Evolutionary conservation across 2,329 filamentous ascomycete species (phyloP).

Genomic region (Fusarium sp.): DNA sequence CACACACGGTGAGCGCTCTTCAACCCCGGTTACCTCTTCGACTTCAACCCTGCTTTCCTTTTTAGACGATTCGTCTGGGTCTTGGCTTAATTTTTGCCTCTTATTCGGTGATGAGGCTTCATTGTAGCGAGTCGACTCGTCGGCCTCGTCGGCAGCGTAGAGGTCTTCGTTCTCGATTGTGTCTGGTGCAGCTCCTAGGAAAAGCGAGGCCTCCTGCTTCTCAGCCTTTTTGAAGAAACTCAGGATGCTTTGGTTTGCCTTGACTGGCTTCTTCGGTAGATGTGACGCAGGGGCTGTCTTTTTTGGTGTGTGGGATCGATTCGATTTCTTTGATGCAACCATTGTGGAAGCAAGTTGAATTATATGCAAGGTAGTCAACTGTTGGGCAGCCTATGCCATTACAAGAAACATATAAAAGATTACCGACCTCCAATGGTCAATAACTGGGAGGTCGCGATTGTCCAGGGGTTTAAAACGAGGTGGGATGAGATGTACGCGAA

Average conservation of each 20-base stretch:
- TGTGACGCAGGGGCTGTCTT: constrained; percentile 42
- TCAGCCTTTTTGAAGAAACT: constrained; percentile 79
- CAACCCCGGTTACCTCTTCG: constrained; percentile 35
- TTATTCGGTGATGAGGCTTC: constrained; percentile 49
- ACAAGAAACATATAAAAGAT: background rate
- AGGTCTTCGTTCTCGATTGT: constrained; percentile 40
- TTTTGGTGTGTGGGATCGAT: constrained; percentile 46
- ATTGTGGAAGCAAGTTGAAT: constrained; percentile 37
- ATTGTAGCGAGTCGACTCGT: constrained; percentile 45
- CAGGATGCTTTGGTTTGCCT: constrained; percentile 72
- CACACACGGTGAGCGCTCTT: constrained; percentile 43
- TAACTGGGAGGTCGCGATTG: background rate
- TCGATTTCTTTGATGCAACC: constrained; percentile 49
- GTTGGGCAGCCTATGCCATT: background rate
- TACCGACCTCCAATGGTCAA: background rate
- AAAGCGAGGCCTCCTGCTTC: constrained; percentile 66
- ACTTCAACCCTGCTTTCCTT: constrained; percentile 7
- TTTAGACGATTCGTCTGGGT: constrained; percentile 14
- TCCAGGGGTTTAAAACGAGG: constrained; percentile 4
- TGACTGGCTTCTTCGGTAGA: constrained; percentile 49
- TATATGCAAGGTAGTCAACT: no score
- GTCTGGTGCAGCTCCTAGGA: constrained; percentile 52
- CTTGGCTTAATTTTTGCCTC: constrained; percentile 44
- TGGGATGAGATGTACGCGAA: constrained; percentile 40
- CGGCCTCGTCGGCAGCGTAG: constrained; percentile 44